Evolutionary conservation across 106 monocot genomes (phyloP).

Genomic region (Dendrobium nobile): DNA sequence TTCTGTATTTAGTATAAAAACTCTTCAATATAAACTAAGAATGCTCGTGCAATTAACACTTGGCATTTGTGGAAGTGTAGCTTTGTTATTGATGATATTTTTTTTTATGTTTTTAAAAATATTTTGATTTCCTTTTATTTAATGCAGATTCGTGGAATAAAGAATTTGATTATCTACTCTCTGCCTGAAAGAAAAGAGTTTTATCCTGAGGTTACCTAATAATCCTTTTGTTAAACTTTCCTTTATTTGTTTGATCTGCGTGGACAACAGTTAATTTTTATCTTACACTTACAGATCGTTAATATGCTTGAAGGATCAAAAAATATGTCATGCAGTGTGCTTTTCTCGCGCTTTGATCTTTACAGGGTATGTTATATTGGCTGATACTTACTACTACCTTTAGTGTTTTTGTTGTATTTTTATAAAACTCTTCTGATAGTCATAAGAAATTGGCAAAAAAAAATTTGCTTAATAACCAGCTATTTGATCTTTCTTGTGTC

Average conservation of each 20-base stretch:
- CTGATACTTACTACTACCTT: background rate
- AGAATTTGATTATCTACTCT: slow-evolving; percentile 71
- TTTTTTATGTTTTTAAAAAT: background rate
- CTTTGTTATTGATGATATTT: background rate
- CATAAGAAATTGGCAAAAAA: too few relatives aligned
- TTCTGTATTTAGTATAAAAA: background rate
- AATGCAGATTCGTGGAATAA: slow-evolving; percentile 75
- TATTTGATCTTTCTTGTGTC: too few relatives aligned
- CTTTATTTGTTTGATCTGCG: background rate
- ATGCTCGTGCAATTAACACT: too few relatives aligned
- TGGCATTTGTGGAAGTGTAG: too few relatives aligned
- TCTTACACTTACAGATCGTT: slow-evolving; percentile 30
- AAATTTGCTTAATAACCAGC: too few relatives aligned
- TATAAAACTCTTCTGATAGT: too few relatives aligned
- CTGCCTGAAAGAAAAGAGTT: slow-evolving; percentile 92
- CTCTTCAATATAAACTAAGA: too few relatives aligned
- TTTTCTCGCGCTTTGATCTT: slow-evolving; percentile 51
- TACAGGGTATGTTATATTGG: slow-evolving; percentile 29
- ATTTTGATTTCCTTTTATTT: slow-evolving; percentile 9
- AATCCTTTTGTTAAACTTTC: background rate
- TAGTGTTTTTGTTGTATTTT: too few relatives aligned
- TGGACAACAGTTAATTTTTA: background rate
- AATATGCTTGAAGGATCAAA: slow-evolving; percentile 59
- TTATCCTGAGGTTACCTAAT: slow-evolving; percentile 61
- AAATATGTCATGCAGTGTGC: slow-evolving; percentile 41